phyloP scores from a whole-genome alignment of 1,284 basidiomycete species.

The Rhodotorula sp. region DNA sequence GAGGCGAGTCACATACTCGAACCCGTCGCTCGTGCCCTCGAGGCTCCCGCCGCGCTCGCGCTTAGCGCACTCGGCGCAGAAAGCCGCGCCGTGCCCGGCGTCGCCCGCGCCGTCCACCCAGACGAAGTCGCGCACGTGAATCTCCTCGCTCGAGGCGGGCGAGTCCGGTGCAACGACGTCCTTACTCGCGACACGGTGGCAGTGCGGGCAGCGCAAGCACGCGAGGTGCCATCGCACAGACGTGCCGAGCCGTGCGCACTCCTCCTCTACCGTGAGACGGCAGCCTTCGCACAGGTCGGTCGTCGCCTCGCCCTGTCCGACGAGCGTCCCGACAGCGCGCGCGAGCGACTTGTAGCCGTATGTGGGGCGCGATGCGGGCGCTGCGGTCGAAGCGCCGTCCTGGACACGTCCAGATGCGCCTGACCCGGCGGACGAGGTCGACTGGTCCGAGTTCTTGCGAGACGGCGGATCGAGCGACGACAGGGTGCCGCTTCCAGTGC shows the following conservation, averaged over 20 bases:
- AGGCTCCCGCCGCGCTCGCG: constrained; percentile 15
- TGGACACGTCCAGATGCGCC: not conserved
- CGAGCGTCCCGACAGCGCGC: constrained; percentile 48
- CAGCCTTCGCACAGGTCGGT: constrained; percentile 90
- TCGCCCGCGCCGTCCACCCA: constrained; percentile 23
- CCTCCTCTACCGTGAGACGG: constrained; percentile 89
- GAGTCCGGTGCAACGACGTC: constrained; percentile 53
- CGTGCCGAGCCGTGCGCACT: constrained; percentile 88
- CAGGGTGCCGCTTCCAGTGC: not conserved
- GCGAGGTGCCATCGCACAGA: constrained; percentile 95
- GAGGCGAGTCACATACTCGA: constrained; percentile 86
- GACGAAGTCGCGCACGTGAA: constrained; percentile 23
- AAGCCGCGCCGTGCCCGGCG: constrained; percentile 45
- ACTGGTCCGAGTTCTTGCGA: constrained; percentile 16
- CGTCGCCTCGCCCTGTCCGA: constrained; percentile 47
- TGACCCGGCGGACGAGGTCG: not conserved
- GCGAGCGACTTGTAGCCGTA: constrained; percentile 48
- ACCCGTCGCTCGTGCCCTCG: constrained; percentile 58
- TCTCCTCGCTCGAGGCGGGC: constrained; percentile 8
- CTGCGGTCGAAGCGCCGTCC: constrained; percentile 31
- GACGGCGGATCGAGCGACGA: constrained; percentile 24
- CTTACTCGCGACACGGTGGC: constrained; percentile 67
- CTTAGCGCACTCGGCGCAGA: constrained; percentile 71
- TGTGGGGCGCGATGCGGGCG: constrained; percentile 32
- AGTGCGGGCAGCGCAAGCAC: constrained; percentile 79